Evolutionary conservation across 768 basidiomycete species (phyloP).

Genomic region (Kockovaella imperatae): DNA sequence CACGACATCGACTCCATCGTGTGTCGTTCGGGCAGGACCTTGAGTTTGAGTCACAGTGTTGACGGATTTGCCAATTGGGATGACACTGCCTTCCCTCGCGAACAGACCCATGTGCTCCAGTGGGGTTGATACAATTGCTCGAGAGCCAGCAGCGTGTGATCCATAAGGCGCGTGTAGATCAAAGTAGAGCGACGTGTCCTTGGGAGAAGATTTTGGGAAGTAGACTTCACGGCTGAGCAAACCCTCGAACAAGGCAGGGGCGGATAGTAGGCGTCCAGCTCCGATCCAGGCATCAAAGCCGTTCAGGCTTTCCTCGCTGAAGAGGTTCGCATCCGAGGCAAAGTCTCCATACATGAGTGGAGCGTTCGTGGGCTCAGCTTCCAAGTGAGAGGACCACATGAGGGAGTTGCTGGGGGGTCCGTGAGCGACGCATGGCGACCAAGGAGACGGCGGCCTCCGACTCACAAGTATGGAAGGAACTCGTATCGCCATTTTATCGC

Average conservation of each 20-base stretch:
- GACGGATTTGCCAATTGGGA: slow-evolving; percentile 39
- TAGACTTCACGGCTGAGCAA: slow-evolving; percentile 33
- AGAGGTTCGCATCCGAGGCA: slow-evolving; percentile 35
- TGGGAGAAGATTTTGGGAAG: slow-evolving; percentile 31
- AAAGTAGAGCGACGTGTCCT: slow-evolving; percentile 35
- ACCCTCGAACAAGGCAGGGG: slow-evolving; percentile 34
- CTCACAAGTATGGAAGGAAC: slow-evolving; percentile 41
- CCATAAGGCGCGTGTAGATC: slow-evolving; percentile 23
- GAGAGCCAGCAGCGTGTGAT: slow-evolving; percentile 23
- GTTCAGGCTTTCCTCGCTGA: slow-evolving; percentile 32
- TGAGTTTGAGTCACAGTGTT: slow-evolving; percentile 34
- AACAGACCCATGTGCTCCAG: slow-evolving; percentile 41
- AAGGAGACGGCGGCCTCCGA: background rate
- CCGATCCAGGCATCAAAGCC: slow-evolving; percentile 45
- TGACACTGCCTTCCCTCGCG: slow-evolving; percentile 37
- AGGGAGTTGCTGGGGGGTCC: slow-evolving; percentile 23
- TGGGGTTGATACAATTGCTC: slow-evolving; percentile 30
- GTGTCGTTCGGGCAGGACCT: slow-evolving; percentile 29
- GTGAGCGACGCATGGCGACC: background rate
- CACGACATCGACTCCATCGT: slow-evolving; percentile 33
- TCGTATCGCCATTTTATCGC: slow-evolving; percentile 44
- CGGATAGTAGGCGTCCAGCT: slow-evolving; percentile 35
- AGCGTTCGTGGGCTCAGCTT: slow-evolving; percentile 34
- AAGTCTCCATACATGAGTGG: slow-evolving; percentile 39
- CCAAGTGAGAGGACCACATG: slow-evolving; percentile 36